phyloP scores from a whole-genome alignment of 371 early-diverging fungal species.

The Mortierella sp. region DNA sequence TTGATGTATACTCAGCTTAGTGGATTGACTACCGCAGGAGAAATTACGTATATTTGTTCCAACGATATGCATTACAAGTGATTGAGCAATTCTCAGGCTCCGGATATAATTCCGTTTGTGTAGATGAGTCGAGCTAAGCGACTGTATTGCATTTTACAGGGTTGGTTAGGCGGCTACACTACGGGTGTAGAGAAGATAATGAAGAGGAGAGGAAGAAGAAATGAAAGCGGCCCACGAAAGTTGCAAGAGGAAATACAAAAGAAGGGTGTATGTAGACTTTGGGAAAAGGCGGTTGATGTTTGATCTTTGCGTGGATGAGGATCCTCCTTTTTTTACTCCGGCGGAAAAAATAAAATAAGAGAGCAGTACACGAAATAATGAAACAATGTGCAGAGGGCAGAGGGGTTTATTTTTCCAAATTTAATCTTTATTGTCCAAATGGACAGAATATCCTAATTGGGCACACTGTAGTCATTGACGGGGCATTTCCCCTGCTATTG shows the following conservation, averaged over 20 bases:
- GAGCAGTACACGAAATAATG: neutral
- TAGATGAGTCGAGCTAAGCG: no score
- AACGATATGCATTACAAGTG: no score
- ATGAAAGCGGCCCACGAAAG: neutral
- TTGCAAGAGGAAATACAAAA: neutral
- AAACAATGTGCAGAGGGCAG: neutral
- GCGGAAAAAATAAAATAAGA: neutral
- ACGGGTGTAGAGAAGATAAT: neutral
- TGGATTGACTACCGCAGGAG: no score
- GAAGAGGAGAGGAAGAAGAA: neutral
- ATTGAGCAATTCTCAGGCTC: no score
- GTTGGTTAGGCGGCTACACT: neutral
- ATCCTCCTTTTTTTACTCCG: no score
- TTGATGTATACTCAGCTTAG: neutral
- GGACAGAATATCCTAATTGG: neutral
- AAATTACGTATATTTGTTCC: no score
- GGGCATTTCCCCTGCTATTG: no score
- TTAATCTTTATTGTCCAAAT: neutral
- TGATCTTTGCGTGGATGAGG: no score
- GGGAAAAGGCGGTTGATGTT: neutral
- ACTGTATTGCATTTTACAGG: no score
- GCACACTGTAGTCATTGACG: neutral
- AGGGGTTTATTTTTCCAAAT: neutral
- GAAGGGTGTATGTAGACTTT: neutral
- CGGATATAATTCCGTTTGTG: no score